Base-by-base conservation (phyloP, 2,329 filamentous ascomycete species). In the Sphaerulina populicola region DNA sequence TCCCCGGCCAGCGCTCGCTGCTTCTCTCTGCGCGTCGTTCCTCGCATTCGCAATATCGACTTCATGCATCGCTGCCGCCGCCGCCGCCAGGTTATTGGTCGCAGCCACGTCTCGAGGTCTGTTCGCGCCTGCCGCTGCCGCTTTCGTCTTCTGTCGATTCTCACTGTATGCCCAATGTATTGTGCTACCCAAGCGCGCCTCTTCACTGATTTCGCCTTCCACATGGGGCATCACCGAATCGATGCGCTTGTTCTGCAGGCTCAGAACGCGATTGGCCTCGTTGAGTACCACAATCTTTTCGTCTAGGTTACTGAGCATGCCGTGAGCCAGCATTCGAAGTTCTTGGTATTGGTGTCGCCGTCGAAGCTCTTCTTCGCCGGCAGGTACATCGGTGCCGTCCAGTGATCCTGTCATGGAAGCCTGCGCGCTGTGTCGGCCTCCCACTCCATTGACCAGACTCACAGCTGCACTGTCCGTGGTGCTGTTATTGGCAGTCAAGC, bases 221-320 rank as follows among this genome's bases (percentile, higher is more conserved):
- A 97, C 80, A 69, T 90, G 83, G 15, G 88, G 85, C 77, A 86
- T 94, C 30, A 94, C 84, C 60, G 86, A 84, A 66, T 95, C 86
- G 64, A 96, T 82, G 47, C 94, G 87, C 53, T 79, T 74, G 33
- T 96, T 77, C 64, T 96, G 89, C 65, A 86, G 87, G 58, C 88
- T 81, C 10, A 97, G 80, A 41, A 90, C 88, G 60, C 94, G 87
- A 62, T 91, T 93, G 49, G 93, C 91, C 12, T 91, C 94, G 35
- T 87, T 85, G 51, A 97, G 85, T 60, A 98, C 93, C 61, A 96
- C 90, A 60, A 96, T 95, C 72, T 98, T 98, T 71, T 98, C 93
- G 65, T 98, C 93, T 35, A 97, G 78, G 1, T 90, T 91, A 43
- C 88, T 81, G 40, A 97, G 81, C 75, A 97, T 86, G 61, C 90